phyloP scores from a whole-genome alignment of 257 asterid species.

The Solanum sparsipilum region DNA sequence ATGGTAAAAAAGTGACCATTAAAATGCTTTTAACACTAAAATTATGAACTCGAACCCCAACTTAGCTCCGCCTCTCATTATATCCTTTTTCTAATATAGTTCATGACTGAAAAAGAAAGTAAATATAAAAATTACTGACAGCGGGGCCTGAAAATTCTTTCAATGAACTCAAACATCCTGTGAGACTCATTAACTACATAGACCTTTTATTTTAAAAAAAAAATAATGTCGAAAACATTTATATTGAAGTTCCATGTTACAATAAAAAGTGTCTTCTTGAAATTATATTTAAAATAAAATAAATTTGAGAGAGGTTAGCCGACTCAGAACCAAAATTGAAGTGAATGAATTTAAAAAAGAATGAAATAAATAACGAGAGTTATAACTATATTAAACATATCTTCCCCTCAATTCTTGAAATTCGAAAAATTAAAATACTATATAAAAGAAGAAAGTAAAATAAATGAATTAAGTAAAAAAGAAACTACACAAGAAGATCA shows the following conservation, averaged over 20 bases:
- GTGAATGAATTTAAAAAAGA: too few species aligned
- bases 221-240: too few species aligned
- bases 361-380: too few species aligned
- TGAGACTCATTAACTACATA: neutral
- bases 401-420: neutral
- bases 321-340: neutral
- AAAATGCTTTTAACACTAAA: too few species aligned
- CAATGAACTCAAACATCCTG: neutral
- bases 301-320: too few species aligned
- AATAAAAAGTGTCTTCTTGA: too few species aligned
- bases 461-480: neutral
- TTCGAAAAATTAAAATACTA: neutral
- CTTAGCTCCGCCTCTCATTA: too few species aligned
- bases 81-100: neutral
- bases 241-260: neutral
- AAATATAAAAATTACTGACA: neutral
- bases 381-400: neutral
- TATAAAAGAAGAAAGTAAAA: neutral
- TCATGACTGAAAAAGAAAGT: neutral
- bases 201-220: neutral
- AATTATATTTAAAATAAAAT: too few species aligned
- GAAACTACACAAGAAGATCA: neutral
- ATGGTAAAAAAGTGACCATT: too few species aligned
- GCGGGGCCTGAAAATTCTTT: neutral
- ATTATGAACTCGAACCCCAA: fast-evolving